These are phyloP conservation scores for Elongisporangium prolatum DNA, from an alignment of 352 stramenopile genomes.

Conservation along the genomic window DNA sequence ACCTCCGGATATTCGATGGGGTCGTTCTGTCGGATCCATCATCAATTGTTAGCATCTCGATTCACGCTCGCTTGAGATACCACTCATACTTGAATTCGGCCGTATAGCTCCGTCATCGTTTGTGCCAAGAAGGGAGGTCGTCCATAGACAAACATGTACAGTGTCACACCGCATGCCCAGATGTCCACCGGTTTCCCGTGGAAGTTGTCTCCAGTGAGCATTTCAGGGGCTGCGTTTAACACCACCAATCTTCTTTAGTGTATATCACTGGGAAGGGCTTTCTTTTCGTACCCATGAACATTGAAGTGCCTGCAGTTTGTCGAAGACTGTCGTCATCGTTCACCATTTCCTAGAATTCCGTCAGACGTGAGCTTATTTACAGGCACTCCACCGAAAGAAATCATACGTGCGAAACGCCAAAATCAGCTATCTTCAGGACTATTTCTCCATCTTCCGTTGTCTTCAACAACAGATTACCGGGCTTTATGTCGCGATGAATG, in stretches of 20 bases:
- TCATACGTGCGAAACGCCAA: constrained; percentile 71
- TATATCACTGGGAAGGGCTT: no score
- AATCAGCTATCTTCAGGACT: constrained; percentile 80
- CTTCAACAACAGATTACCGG: constrained; percentile 72
- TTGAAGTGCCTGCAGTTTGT: constrained; percentile 69
- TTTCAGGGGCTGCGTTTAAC: constrained; percentile 47
- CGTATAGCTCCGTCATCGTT: constrained; percentile 89
- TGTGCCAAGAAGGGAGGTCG: constrained; percentile 91
- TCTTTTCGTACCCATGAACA: constrained; percentile 50
- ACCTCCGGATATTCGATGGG: constrained; percentile 39
- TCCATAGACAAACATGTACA: constrained; percentile 97
- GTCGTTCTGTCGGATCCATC: constrained; percentile 38
- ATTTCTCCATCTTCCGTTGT: constrained; percentile 42
- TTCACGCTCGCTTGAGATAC: constrained; percentile 15
- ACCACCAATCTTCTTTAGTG: neutral
- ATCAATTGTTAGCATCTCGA: constrained; percentile 6
- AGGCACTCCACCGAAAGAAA: no score
- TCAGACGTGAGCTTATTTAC: neutral
- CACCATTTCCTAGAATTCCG: constrained; percentile 49
- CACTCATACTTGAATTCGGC: constrained; percentile 72
- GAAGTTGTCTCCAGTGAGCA: constrained; percentile 76
- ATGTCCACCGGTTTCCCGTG: constrained; percentile 87
- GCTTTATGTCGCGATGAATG: constrained; percentile 82
- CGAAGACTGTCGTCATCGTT: constrained; percentile 65
- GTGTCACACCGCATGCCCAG: constrained; percentile 94